Evolutionary conservation across 2,329 filamentous ascomycete genomes (phyloP), one percentile per base, ranked within the genome.

Genomic region (Ophiosphaerella herpotricha): DNA sequence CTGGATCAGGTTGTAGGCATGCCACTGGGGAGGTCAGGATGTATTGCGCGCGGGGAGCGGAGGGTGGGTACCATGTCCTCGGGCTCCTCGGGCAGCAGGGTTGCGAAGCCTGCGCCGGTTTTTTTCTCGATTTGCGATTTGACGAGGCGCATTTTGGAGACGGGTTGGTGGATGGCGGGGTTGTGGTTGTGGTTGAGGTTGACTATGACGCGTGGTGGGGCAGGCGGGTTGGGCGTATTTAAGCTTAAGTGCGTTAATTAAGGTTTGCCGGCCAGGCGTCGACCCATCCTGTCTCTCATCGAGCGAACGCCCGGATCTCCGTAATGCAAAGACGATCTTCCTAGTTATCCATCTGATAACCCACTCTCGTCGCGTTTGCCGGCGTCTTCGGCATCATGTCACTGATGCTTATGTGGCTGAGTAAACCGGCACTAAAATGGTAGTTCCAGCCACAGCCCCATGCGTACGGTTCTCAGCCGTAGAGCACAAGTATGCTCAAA

Each of bases 1-100:
- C 47, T 85, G 82, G 64, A 90, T 87, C 35, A 90, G 80, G 71
- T 90, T 90, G 77, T 86, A 89, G 57, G 85, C 83, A 67, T 89
- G 87, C 87, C 87, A 90, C 85, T 87, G 23, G n/a, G n/a, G 24
- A 55, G 4, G 34, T 57, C 37, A 57, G 54, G 16, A 12, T 5
- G 11, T 8, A 6, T 1, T 29, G 7, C 21, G 9, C 7, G n/a
- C 18, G 18, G 11, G 7, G 13, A 21, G 5, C 1, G 21, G 9
- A 33, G 8, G 29, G 29, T 31, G 8, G 13, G 12, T 76, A 86
- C 84, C 87, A 90, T 90, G 62, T 90, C 87, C 74, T 90, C 87
- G 43, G 86, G 85, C 70, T 89, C 87, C 72, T 89, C 86, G 2
- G 87, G 87, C 52, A 84, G 80, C 46, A 90, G 77, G 5, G 84